Base-by-base conservation (phyloP, 805 yeast genomes). In the Lipomyces kockii region DNA sequence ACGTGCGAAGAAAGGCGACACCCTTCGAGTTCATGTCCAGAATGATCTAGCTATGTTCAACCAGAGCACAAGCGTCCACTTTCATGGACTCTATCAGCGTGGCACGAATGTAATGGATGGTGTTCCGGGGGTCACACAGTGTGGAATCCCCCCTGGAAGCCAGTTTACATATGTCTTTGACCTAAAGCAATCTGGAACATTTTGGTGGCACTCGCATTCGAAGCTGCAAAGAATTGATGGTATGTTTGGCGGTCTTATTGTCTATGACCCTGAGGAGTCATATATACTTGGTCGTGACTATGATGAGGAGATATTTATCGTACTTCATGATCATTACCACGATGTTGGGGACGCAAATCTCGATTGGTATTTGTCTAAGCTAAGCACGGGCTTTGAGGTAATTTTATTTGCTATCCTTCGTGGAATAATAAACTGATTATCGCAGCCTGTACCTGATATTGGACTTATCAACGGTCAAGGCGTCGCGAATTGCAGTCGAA, bases 201-300 rank as follows among this genome's bases (percentile, higher is more conserved):
- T 77, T 63, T 85, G 88, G 88, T 85, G 85, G 73, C 88, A 85
- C 68, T 80, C 87, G 4, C 88, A 85, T 63, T 78, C 77, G 73
- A 84, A 83, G 53, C 79, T 84, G 5, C 96, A 95, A 58, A 86
- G 85, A 72, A 87, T 88, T 32, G 96, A 96, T 61, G 85, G 92
- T 5, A 78, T 90, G 69, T 80, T 86, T 55, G 84, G 92, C 3
- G 91, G 84, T 2, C 75, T 90, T 62, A 80, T 66, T 14, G 57
- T 68, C 2, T 60, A 63, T 14, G 64, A 52, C 32, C 29, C 29
- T 14, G 64, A 60, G 29, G 68, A 65, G 56, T 43, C 60, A 22
- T 32, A 46, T 14, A 46, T 35, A 17, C 12, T 60, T 11, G 58
- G 60, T 39, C 29, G 54, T 5, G 52, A 43, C 12, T 65, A 67